phyloP scores from a whole-genome alignment of 768 basidiomycete species.

The Suillus brevipes region DNA sequence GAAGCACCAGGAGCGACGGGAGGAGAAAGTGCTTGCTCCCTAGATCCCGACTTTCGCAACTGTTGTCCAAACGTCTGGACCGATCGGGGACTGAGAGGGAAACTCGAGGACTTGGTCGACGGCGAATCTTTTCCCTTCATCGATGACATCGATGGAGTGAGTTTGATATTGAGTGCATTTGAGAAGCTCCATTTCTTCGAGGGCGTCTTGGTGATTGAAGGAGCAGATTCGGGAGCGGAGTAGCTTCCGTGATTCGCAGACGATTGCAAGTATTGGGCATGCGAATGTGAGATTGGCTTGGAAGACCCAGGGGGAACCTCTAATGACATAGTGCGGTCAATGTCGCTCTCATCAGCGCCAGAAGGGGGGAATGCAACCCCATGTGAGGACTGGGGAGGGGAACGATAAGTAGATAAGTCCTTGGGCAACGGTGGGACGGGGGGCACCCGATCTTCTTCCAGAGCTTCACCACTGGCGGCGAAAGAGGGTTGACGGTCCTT shows the following conservation, averaged over 20 bases:
- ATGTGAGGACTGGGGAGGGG: slow-evolving; percentile 63
- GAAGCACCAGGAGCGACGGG: slow-evolving; percentile 42
- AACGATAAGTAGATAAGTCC: slow-evolving; percentile 76
- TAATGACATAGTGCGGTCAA: slow-evolving; percentile 49
- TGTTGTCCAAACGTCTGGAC: slow-evolving; percentile 64
- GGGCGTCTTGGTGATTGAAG: slow-evolving; percentile 66
- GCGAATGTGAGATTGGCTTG: slow-evolving; percentile 27
- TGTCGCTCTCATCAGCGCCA: slow-evolving; percentile 45
- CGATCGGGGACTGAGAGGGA: slow-evolving; percentile 66
- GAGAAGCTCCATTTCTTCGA: slow-evolving; percentile 98
- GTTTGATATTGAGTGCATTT: slow-evolving; percentile 75
- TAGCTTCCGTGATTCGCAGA: slow-evolving; percentile 38
- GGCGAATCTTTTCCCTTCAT: slow-evolving; percentile 44
- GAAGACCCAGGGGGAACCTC: slow-evolving; percentile 45
- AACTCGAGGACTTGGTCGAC: slow-evolving; percentile 47
- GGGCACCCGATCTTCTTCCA: slow-evolving; percentile 72
- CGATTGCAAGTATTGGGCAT: slow-evolving; percentile 40
- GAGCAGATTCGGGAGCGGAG: slow-evolving; percentile 42
- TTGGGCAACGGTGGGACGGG: slow-evolving; percentile 93
- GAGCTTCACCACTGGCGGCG: slow-evolving; percentile 55
- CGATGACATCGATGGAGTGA: slow-evolving; percentile 63
- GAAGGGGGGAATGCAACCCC: slow-evolving; percentile 51
- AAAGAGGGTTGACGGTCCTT: slow-evolving; percentile 71
- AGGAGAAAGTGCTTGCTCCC: slow-evolving; percentile 56
- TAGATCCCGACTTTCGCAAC: slow-evolving; percentile 67